phyloP scores from a whole-genome alignment of 208 protist species.

The Strigomonas culicis region DNA sequence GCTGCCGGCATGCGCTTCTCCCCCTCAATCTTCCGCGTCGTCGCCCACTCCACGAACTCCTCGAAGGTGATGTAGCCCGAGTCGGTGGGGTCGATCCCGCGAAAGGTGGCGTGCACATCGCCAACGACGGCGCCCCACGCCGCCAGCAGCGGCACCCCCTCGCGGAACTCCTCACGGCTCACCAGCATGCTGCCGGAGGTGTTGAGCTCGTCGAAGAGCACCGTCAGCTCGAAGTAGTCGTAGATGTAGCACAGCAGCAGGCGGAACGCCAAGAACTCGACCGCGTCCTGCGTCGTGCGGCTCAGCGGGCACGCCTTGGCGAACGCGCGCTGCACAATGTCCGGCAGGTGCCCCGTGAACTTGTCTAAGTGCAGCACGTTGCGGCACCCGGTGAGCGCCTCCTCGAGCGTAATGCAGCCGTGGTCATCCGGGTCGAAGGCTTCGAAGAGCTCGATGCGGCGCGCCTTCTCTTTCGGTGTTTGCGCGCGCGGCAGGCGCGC shows the following conservation, averaged over 20 bases:
- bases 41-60: constrained; percentile 46
- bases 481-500: constrained; percentile 25
- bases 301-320: constrained; percentile 1
- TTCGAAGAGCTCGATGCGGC: constrained; percentile 66
- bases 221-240: constrained; percentile 54
- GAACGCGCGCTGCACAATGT: constrained; percentile 1
- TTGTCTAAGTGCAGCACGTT: constrained; percentile 52
- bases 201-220: constrained; percentile 69
- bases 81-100: constrained; percentile 44
- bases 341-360: constrained; percentile 38
- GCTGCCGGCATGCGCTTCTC: no score
- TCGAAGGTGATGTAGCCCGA: constrained; percentile 51
- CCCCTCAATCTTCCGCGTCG: constrained; percentile 29
- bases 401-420: constrained; percentile 56
- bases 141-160: constrained; percentile 26
- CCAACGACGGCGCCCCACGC: constrained; percentile 32
- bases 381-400: constrained; percentile 47
- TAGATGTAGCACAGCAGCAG: constrained; percentile 68
- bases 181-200: constrained; percentile 32
- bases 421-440: constrained; percentile 56
- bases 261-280: constrained; percentile 53
- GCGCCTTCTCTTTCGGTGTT: constrained; percentile 35
- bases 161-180: constrained; percentile 33
- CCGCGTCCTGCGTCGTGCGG: background rate
- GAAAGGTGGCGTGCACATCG: constrained; percentile 35